Evolutionary conservation across 192 early-diverging fungal genomes (phyloP).

Genomic region (Linnemannia schmuckeri): DNA sequence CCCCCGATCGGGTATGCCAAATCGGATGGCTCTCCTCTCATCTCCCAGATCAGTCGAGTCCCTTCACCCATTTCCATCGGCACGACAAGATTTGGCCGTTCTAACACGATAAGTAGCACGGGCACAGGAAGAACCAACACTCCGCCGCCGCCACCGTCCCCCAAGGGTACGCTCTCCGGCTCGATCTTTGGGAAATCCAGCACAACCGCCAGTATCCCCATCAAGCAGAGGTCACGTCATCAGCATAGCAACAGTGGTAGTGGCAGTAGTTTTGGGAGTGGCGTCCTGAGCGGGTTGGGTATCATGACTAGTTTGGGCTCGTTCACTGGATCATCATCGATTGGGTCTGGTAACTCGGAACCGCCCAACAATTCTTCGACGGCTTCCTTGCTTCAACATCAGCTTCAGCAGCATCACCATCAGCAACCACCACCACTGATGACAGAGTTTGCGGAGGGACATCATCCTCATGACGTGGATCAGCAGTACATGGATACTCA

Average conservation of each 20-base stretch:
- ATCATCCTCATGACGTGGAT: slow-evolving; percentile 30
- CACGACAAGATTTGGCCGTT: slow-evolving; percentile 4
- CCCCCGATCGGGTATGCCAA: slow-evolving; percentile 27
- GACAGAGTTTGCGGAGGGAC: slow-evolving; percentile 42
- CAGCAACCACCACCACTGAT: slow-evolving; percentile 4
- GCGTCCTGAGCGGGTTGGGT: slow-evolving; percentile 31
- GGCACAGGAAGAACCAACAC: slow-evolving; percentile 19
- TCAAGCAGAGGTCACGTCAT: slow-evolving; percentile 41
- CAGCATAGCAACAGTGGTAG: slow-evolving; percentile 38
- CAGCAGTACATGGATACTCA: slow-evolving; percentile 20
- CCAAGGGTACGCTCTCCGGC: slow-evolving; percentile 33
- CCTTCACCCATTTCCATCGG: slow-evolving; percentile 29
- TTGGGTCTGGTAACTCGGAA: slow-evolving; percentile 31
- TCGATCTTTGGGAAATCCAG: slow-evolving; percentile 20
- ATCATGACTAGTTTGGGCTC: slow-evolving; percentile 46
- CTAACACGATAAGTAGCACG: slow-evolving; percentile 1
- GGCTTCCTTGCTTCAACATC: slow-evolving; percentile 20
- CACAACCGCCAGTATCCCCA: slow-evolving; percentile 43
- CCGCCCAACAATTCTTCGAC: slow-evolving; percentile 27
- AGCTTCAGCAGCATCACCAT: slow-evolving; percentile 10
- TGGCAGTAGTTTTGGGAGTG: slow-evolving; percentile 43
- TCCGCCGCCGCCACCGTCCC: slow-evolving; percentile 31
- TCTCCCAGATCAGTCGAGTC: slow-evolving; percentile 17
- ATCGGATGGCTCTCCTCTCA: slow-evolving; percentile 18
- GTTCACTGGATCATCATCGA: slow-evolving; percentile 39